Base-by-base conservation (phyloP, 129 eudicot genomes). In the Logfia minima region DNA sequence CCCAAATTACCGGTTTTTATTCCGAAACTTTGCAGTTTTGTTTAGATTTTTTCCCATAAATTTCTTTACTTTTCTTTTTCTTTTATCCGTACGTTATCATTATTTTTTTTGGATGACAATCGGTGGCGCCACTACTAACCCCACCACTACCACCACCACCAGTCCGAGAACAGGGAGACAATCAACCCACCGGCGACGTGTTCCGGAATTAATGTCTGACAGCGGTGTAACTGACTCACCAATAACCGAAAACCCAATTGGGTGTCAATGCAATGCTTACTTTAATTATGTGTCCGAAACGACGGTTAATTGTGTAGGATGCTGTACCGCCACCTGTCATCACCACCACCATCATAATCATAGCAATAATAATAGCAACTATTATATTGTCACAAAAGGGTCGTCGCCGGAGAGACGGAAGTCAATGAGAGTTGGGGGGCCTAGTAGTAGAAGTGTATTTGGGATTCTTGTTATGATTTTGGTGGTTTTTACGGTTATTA, bases 101-200 rank as follows among this genome's bases (percentile, higher is more conserved):
- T 75, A 52, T 8, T 66, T 8, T 32, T 43, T 58, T 78, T 78
- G 76, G 70, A 87, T 88, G 96, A 66, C 86, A 61, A 84, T 71
- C 75, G 81, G 79, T 65, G 83, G 84, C 81, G 77, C 88, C 83
- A 75, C 86, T 76, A 56, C 84, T 0, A 74, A 56, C 68, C 35
- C 84, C 71, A 48, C 77, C 87, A 26, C 71, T 70, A 79, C 81
- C 28, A 51, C 63, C 70, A 16, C 45, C 85, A 37, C 78, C 80
- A 74, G 77, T 66, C 72, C 81, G 10, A 65, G 70, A 56, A 66
- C 52, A 52, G 81, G 64, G 32, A 79, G 74, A 11, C 84, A 80
- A 34, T 35, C 87, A 45, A 61, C 84, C 61, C 90, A 85, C 63
- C 90, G 96, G 41, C 92, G 96, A 62, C 92, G 96, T 45, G 58